A percentile compares a stretch with the other conserved stretches of the same genome.
phyloP scores from a whole-genome alignment of 2,329 filamentous ascomycete genomes.

The Penicillium sp. region DNA sequence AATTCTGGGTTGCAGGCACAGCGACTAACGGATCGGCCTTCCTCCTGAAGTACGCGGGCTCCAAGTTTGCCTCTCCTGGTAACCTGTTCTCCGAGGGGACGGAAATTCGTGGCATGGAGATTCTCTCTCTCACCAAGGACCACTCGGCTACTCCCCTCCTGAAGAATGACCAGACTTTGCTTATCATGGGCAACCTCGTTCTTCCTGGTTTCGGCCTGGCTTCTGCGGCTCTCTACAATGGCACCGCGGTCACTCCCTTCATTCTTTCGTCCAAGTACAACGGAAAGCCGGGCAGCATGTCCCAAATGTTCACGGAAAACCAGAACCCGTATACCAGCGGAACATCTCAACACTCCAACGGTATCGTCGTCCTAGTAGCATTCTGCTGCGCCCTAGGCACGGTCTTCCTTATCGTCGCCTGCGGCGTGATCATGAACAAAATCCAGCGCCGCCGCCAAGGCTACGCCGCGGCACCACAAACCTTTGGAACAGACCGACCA shows the following conservation, averaged over 20 bases:
- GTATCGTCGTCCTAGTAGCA: conserved; percentile 47
- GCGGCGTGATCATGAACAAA: conserved; percentile 48
- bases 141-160: conserved; percentile 67
- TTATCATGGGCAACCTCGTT: conserved; percentile 80
- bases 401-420: conserved; percentile 48
- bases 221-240: conserved; percentile 85
- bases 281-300: conserved; percentile 69
- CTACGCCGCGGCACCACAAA: conserved; percentile 45
- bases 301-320: conserved; percentile 79
- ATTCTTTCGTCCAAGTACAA: conserved; percentile 69
- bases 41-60: conserved; percentile 78
- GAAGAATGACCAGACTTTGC: conserved; percentile 65
- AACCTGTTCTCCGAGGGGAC: conserved; percentile 64
- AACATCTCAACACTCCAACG: conserved; percentile 42
- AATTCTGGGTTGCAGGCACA: conserved; percentile 80
- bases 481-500: conserved; percentile 46
- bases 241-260: conserved; percentile 73
- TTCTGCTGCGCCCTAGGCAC: conserved; percentile 49
- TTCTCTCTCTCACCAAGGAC: conserved; percentile 67
- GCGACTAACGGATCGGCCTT: conserved; percentile 67
- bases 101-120: conserved; percentile 73
- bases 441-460: conserved; percentile 48
- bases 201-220: conserved; percentile 74
- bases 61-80: conserved; percentile 65
- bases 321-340: conserved; percentile 68